Conservation (phyloP, 1,284 basidiomycete genomes). For the Mycena sp. region DNA sequence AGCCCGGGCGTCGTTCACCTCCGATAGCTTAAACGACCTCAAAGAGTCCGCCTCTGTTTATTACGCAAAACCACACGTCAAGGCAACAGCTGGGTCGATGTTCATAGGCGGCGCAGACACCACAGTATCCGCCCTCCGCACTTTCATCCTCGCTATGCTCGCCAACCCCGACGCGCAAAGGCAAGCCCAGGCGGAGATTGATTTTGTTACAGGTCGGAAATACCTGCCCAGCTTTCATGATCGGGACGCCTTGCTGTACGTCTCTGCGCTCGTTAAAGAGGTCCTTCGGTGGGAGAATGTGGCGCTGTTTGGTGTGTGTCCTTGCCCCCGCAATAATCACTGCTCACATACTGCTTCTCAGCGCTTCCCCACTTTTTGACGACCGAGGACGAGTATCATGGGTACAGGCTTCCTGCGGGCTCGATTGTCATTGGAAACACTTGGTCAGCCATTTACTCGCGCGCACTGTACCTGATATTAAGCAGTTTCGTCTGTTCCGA, state of each 20-base stretch:
- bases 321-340: background rate
- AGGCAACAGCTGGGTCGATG: slow-evolving; percentile 9
- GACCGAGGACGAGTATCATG: background rate
- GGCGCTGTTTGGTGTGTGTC: slow-evolving; percentile 12
- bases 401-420: background rate
- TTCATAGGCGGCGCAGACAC: slow-evolving; percentile 12
- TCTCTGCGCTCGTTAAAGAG: slow-evolving; percentile 51
- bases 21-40: background rate
- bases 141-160: slow-evolving; percentile 11
- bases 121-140: slow-evolving; percentile 1
- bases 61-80: background rate
- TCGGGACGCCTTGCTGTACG: slow-evolving; percentile 46
- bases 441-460: background rate
- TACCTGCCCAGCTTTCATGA: slow-evolving; percentile 37
- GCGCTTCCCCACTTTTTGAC: background rate
- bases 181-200: slow-evolving; percentile 62
- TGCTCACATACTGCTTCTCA: background rate
- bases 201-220: slow-evolving; percentile 56
- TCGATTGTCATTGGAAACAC: background rate
- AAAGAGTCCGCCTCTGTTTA: background rate
- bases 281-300: slow-evolving; percentile 47
- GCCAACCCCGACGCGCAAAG: slow-evolving; percentile 49
- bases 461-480: too few species aligned
- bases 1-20: background rate
- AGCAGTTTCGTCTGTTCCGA: too few species aligned